Base-by-base conservation (phyloP, 2,329 filamentous ascomycete genomes). In the Botrytis pseudocinerea region DNA sequence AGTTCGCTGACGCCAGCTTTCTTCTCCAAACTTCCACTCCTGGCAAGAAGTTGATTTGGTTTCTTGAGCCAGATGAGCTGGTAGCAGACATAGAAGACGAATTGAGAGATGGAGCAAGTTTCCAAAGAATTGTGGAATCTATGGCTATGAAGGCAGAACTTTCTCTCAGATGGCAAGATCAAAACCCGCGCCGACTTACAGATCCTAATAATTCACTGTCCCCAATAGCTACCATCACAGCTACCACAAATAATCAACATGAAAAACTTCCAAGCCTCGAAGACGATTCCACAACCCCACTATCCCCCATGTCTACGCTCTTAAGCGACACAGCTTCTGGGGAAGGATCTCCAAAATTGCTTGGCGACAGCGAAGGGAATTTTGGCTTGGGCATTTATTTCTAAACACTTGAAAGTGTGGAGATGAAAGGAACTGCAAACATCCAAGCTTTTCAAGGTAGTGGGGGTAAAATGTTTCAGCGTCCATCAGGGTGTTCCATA, bases 11-110 rank as follows among this genome's bases (percentile, higher is more conserved):
- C 38, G 14, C 38, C 16, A 20, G 12, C 18, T 4, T 63, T 28
- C 16, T 4, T 14, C 35, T 62, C 2, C 1, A 32, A 4, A 69
- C 62, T 38, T 63, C 74, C n/a, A 75, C 77, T 28, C 79, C 79
- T 51, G 80, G 82, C 44, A 80, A 80, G 7, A 80, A 79, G 59
- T 78, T 81, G 35, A 80, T 81, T 1, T 81, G 80, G 40, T 83
- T 83, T 35, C 76, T 79, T 28, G 81, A 82, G 48, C 82, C 80
- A 25, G 79, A 81, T 12, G 79, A 82, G 12, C 79, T 82, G 40
- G 32, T 28, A 38, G 42, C 57, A 62, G 16, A 61, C 22, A 59
- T 77, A 32, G 78, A 76, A 65, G 78, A 72, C 28, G 80, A 77
- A 61, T 75, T 80, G 64, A 63, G 68, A 18, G 22, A 25, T n/a